Evolutionary conservation across 73 alveolate species (phyloP).

Genomic region (Blepharisma japonicum): DNA sequence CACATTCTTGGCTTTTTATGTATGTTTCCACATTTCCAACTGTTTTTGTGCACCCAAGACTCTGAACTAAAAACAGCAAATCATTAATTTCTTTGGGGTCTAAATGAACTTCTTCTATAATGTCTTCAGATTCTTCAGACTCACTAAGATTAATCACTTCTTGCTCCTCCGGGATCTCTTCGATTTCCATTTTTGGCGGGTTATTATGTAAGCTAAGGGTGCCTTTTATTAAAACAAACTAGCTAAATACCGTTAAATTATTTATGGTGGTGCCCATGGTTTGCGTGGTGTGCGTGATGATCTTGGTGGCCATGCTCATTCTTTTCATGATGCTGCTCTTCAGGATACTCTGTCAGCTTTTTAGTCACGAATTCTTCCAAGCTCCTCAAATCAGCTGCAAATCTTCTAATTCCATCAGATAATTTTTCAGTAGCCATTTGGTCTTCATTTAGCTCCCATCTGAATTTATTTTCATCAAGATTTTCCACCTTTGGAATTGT

Average conservation of each 20-base stretch:
- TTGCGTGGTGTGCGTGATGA: no score
- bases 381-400: constrained; percentile 44
- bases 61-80: constrained; percentile 31
- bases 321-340: no score
- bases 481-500: constrained; percentile 36
- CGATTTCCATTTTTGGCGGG: no score
- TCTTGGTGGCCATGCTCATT: no score
- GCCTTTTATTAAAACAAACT: no score
- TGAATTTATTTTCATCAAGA: constrained; percentile 22
- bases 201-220: no score
- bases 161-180: no score
- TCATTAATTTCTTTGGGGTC: constrained; percentile 34
- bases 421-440: constrained; percentile 76
- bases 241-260: no score
- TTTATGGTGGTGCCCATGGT: no score
- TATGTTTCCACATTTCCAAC: constrained; percentile 54
- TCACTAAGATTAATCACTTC: no score
- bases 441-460: constrained; percentile 64
- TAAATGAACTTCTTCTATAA: not conserved
- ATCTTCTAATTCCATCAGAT: constrained; percentile 71
- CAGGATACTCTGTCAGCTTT: no score
- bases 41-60: constrained; percentile 51
- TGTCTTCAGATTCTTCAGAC: not conserved
- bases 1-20: constrained; percentile 53
- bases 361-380: no score